Percentiles rank a stretch among this genome's conserved stretches.
phyloP scores from a whole-genome alignment of 179 eudicot species.

The Vitellaria paradoxa region DNA sequence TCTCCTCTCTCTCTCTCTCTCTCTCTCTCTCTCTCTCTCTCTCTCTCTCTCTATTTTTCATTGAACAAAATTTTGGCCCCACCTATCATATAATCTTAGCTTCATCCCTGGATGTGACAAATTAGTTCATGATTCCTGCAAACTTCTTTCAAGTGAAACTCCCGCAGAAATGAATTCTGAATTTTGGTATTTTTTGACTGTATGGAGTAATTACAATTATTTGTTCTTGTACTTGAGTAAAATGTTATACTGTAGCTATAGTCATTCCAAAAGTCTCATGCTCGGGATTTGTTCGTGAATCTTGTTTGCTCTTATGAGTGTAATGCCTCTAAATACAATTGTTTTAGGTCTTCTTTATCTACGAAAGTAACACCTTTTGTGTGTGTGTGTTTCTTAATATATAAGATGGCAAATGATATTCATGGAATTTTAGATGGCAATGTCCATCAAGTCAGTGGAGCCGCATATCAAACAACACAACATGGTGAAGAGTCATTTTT shows the following conservation, averaged over 20 bases:
- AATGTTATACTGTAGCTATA: background rate
- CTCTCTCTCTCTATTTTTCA: too few relatives aligned
- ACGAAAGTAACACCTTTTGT: background rate
- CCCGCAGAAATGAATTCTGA: background rate
- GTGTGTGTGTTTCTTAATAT: background rate
- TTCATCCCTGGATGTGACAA: background rate
- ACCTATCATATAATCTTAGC: too few relatives aligned
- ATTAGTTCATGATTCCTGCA: background rate
- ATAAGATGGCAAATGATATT: conserved; percentile 76
- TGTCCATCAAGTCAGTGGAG: conserved; percentile 55
- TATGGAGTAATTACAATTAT: background rate
- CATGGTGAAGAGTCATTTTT: conserved; percentile 67
- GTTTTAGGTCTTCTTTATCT: background rate
- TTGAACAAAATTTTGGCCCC: too few relatives aligned
- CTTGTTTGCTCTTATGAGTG: background rate
- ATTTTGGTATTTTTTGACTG: background rate
- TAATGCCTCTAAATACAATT: background rate
- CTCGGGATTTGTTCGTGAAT: background rate
- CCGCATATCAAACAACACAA: conserved; percentile 38
- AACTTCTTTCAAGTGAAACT: background rate
- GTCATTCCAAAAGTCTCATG: background rate
- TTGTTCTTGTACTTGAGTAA: background rate
- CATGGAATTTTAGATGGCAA: conserved; percentile 55
- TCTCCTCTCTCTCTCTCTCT: too few relatives aligned
- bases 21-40: too few relatives aligned